Evolutionary conservation across 2,329 filamentous ascomycete species (phyloP), one percentile per base, ranked within the genome.

Genomic region (Blastomyces emzantsi): DNA sequence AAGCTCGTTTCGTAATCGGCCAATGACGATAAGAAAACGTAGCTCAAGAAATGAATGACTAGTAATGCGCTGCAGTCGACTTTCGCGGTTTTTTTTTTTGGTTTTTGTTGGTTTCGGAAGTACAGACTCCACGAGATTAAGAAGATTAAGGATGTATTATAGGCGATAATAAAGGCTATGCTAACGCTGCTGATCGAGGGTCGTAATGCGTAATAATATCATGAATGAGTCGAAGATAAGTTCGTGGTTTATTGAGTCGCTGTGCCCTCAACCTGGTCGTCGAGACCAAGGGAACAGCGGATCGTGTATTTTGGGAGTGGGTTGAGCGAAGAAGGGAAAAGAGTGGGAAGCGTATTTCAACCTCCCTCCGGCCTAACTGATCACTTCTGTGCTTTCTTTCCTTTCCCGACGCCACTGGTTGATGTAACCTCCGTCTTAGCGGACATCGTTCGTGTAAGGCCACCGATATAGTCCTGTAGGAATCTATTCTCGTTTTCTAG

Each of bases 401-500:
- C 83, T 45, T 64, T 67, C 36, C 63, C 59, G 45, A 78, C 77
- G 61, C 81, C 80, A 63, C 78, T 79, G 45, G 81, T 77, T 3
- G 78, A 80, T 36, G 80, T 77, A 61, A 86, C 81, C 72, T 86
- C 85, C 70, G 80, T 82, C 69, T 78, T 79, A 63, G 78, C 77
- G 59, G 78, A 79, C 79, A 81, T 80, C 62, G 84, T 86, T 71
- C 90, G 90, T 85, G 96, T 97, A 63, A 97, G 82, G 73, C 96
- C 93, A 68, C 93, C 93, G 71, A 97, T 97, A 75, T 97, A 97
- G 76, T 96, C 96, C 76, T 97, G 93, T 58, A 99, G 79, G 73
- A 97, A 97, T 72, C 92, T 93, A 82, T 99, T 99, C 76, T 97
- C 92, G 75, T 85, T 94, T 76, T 97, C 92, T 62, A 99, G 86